Base-by-base conservation (phyloP, 768 basidiomycete species). In the Suillus alpinus region DNA sequence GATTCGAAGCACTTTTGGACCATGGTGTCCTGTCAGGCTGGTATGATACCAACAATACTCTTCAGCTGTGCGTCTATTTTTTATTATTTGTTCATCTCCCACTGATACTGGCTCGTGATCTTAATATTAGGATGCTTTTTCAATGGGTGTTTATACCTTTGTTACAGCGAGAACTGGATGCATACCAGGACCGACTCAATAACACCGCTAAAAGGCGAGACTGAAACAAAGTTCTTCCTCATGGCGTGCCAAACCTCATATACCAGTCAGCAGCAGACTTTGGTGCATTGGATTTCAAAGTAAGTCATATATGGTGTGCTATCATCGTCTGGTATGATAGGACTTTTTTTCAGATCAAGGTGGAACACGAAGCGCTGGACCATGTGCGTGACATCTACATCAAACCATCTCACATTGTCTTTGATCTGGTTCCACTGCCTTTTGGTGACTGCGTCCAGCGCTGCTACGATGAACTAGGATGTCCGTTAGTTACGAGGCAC, bases 51-150 rank as follows among this genome's bases (percentile, higher is more conserved):
- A n/a, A n/a, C n/a, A n/a, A n/a, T n/a, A n/a, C n/a, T n/a, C n/a
- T 37, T 10, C 36, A 37, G 36, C 36, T 37, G 36, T 37, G 10
- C 10, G 36, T 37, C 36, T 12, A 12, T 37, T 37, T 10, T 37
- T 37, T 37, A n/a, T 37, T 36, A 6, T 37, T 37, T 37, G 36
- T 37, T 10, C 10, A 37, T 37, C 36, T 37, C 36, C 1, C 36
- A 12, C 36, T 37, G 36, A 37, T 37, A 37, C 36, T 37, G 36
- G 36, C 36, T 37, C 10, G 36, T n/a, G n/a, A n/a, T n/a, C n/a
- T n/a, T n/a, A n/a, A n/a, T n/a, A n/a, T 40, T 49, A 81, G 80
- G 0, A 63, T 78, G 29, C 60, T 80, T 0, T 81, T 81, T 46
- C 71, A 69, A 0, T 82, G 75, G 75, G 37, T 81, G 1, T 69